phyloP scores from a whole-genome alignment of 2,329 filamentous ascomycete genomes.

The Tympanopsis confertula region DNA sequence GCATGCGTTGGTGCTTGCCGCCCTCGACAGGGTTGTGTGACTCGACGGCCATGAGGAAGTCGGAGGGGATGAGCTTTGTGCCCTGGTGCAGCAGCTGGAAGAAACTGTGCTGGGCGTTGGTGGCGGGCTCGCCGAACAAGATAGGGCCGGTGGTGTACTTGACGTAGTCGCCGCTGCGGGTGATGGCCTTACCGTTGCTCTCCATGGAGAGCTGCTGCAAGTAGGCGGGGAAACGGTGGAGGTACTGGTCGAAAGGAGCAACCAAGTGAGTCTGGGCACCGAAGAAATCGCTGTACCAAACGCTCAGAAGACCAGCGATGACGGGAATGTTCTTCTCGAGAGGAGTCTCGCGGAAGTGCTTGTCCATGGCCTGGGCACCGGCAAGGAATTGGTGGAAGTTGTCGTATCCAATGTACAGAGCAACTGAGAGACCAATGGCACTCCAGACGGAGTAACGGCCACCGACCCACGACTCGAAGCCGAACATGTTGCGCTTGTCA shows the following conservation, averaged over 20 bases:
- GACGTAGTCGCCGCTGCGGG: conserved; percentile 74
- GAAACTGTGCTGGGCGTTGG: conserved; percentile 99
- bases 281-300: conserved; percentile 99
- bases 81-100: conserved; percentile 99
- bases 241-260: conserved; percentile 96
- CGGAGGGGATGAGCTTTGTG: conserved; percentile 94
- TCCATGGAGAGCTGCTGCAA: conserved; percentile 99
- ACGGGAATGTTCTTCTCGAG: conserved; percentile 91
- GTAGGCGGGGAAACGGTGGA: conserved; percentile 97
- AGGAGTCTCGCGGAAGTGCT: conserved; percentile 86
- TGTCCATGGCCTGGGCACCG: conserved; percentile 94
- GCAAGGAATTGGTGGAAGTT: conserved; percentile 95
- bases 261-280: conserved; percentile 95
- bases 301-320: conserved; percentile 81
- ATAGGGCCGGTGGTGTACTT: conserved; percentile 97
- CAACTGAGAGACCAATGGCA: conserved; percentile 89
- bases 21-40: conserved; percentile 90
- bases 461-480: conserved; percentile 96
- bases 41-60: conserved; percentile 93
- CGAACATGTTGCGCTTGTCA: conserved; percentile 98
- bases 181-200: conserved; percentile 96
- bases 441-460: conserved; percentile 98
- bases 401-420: conserved; percentile 89
- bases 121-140: conserved; percentile 94
- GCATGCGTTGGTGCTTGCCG: conserved; percentile 94